Base-by-base conservation (phyloP, 2,329 filamentous ascomycete species). In the Acephala macrosclerotiorum region DNA sequence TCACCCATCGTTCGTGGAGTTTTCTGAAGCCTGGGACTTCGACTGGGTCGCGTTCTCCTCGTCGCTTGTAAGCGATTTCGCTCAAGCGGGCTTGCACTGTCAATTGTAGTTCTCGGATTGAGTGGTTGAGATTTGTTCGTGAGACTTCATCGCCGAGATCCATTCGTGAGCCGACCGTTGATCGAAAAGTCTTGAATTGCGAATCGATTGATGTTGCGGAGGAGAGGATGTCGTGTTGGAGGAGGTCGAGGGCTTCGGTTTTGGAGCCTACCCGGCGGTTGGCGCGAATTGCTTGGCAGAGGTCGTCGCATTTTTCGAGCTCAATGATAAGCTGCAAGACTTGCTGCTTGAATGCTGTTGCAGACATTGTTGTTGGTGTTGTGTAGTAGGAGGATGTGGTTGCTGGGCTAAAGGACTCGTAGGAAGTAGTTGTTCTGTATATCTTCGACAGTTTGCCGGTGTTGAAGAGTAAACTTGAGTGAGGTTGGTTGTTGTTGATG, bases 141-240 rank as follows among this genome's bases (percentile, higher is more conserved):
- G 68, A 45, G 1, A n/a, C 35, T n/a, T 68, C 65, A 42, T 72
- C 70, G 5, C 70, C 70, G 11, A 70, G 55, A 59, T 72, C 70
- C 61, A 72, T 66, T 16, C 64, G 65, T 42, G 70, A 68, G 18
- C 68, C 70, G 63, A 67, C 36, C 14, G 12, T 16, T 22, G 38
- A 61, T 25, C 67, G 65, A 12, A 65, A 40, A 5, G 65, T 45
- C 14, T 55, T 59, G 57, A 60, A 72, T 36, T 58, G 33, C 18
- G 36, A 47, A 26, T 62, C 55, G 58, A 72, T 68, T 22, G 49
- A 49, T 7, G 45, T 36, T 26, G 58, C 55, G 45, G 61, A 53
- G 14, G 55, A 11, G 2, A 61, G 53, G 25, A 70, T 60, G 42
- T 47, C 51, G n/a, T 25, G 18, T 67, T 70, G 65, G 9, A 72